phyloP scores from a whole-genome alignment of 2,329 filamentous ascomycete genomes.

The Aspergillus glaucus region DNA sequence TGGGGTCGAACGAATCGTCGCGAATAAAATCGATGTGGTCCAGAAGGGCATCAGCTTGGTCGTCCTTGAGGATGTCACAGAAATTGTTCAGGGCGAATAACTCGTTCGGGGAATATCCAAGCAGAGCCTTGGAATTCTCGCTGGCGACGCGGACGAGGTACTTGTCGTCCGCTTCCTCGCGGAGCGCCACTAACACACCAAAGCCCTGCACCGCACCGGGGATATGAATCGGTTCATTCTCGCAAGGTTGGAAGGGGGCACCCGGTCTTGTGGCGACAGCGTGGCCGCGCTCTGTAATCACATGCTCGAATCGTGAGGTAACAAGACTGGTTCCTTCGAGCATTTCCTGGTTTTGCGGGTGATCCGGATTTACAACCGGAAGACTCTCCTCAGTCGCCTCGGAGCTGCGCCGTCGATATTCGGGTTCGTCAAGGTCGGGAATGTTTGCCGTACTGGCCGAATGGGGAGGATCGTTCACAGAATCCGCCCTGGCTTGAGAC shows the following conservation, averaged over 20 bases:
- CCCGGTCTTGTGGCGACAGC: slow-evolving; percentile 74
- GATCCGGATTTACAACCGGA: background rate
- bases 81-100: slow-evolving; percentile 71
- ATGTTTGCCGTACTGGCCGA: background rate
- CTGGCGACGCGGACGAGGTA: slow-evolving; percentile 68
- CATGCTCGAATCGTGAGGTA: slow-evolving; percentile 71
- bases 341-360: background rate
- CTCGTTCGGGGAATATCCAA: slow-evolving; percentile 70
- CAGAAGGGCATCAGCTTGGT: slow-evolving; percentile 74
- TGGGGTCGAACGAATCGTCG: slow-evolving; percentile 71
- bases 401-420: background rate
- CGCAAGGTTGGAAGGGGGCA: slow-evolving; percentile 67
- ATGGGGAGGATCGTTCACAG: background rate
- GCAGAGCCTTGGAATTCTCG: slow-evolving; percentile 69
- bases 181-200: slow-evolving; percentile 67
- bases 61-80: slow-evolving; percentile 74
- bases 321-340: slow-evolving; percentile 39
- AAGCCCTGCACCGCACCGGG: slow-evolving; percentile 77
- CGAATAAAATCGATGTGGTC: slow-evolving; percentile 85
- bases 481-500: slow-evolving; percentile 2
- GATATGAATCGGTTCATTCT: slow-evolving; percentile 86
- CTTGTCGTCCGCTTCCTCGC: slow-evolving; percentile 57
- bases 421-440: background rate
- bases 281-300: slow-evolving; percentile 70
- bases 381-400: background rate